Percentiles rank a stretch among this genome's conserved stretches.
These are phyloP conservation scores for Zymoseptoria tritici DNA, from an alignment of 2,329 filamentous ascomycete genomes.

Conservation along the genomic window DNA sequence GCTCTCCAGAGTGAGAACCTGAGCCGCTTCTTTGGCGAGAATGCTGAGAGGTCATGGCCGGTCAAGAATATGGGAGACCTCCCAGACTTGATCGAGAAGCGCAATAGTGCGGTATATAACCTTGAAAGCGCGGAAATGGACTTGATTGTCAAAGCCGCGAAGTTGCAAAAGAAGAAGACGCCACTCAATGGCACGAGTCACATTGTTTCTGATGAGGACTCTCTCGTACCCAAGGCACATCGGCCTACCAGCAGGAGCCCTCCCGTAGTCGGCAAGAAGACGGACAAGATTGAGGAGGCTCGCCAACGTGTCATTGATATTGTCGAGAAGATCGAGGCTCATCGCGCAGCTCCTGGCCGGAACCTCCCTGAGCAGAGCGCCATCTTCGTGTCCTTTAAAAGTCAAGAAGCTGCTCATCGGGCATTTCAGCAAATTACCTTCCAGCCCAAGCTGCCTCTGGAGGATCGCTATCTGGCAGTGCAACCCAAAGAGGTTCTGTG, in stretches of 20 bases:
- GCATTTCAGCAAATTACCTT: conserved; percentile 57
- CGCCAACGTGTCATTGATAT: conserved; percentile 66
- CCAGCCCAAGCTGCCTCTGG: conserved; percentile 28
- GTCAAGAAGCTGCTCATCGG: conserved; percentile 73
- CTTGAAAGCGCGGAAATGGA: conserved; percentile 41
- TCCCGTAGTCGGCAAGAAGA: conserved; percentile 66
- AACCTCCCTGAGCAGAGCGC: conserved; percentile 57
- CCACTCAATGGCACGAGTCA: conserved; percentile 2
- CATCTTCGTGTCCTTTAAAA: conserved; percentile 82
- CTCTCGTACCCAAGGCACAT: conserved; percentile 29
- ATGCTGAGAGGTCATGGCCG: conserved; percentile 37
- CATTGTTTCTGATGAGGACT: conserved; percentile 14
- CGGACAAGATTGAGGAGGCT: conserved; percentile 88
- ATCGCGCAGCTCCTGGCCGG: conserved; percentile 48
- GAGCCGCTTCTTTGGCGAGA: conserved; percentile 31
- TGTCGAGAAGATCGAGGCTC: conserved; percentile 60
- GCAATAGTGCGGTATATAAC: conserved; percentile 36
- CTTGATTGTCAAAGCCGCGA: conserved; percentile 32
- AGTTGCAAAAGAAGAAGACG: conserved; percentile 15
- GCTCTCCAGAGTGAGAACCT: conserved; percentile 24
- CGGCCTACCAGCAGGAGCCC: conserved; percentile 63
- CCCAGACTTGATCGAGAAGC: conserved; percentile 37
- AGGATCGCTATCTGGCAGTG: conserved; percentile 38
- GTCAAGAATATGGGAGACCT: conserved; percentile 40
- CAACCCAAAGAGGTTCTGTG: conserved; percentile 42